These are phyloP conservation scores for Pythium myriotylum DNA, from an alignment of 352 stramenopile genomes.

Conservation along the genomic window DNA sequence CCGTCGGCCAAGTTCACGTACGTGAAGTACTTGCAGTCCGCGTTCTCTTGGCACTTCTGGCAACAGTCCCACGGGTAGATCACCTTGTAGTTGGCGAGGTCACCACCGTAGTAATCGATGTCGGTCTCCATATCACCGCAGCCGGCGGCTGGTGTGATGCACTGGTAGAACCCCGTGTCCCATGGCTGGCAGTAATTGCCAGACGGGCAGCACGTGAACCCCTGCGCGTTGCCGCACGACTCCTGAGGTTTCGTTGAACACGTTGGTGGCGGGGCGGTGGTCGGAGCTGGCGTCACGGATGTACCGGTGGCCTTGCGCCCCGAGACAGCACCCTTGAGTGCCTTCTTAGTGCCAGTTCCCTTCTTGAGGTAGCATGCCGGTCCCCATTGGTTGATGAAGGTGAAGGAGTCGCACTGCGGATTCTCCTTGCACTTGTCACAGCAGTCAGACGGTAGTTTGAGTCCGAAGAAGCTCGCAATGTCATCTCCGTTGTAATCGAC, in stretches of 20 bases:
- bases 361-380: conserved; percentile 62
- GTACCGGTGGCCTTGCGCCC: conserved; percentile 6
- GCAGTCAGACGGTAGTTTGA: conserved; percentile 40
- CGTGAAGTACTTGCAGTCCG: conserved; percentile 51
- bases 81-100: conserved; percentile 34
- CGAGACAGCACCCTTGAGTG: conserved; percentile 29
- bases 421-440: conserved; percentile 46
- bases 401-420: conserved; percentile 47
- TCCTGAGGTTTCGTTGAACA: too few species aligned
- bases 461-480: conserved; percentile 36
- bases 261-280: background rate
- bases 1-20: conserved; percentile 59
- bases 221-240: conserved; percentile 41
- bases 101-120: conserved; percentile 39
- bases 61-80: conserved; percentile 45
- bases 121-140: conserved; percentile 46
- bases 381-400: conserved; percentile 55
- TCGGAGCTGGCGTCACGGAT: background rate
- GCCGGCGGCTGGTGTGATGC: conserved; percentile 34
- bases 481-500: conserved; percentile 39
- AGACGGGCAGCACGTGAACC: conserved; percentile 37
- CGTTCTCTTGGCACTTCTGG: conserved; percentile 38
- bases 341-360: conserved; percentile 10
- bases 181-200: conserved; percentile 54
- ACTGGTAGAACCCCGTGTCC: conserved; percentile 61